Base-by-base conservation (phyloP, 805 yeast genomes). In the Brettanomyces naardenensis region DNA sequence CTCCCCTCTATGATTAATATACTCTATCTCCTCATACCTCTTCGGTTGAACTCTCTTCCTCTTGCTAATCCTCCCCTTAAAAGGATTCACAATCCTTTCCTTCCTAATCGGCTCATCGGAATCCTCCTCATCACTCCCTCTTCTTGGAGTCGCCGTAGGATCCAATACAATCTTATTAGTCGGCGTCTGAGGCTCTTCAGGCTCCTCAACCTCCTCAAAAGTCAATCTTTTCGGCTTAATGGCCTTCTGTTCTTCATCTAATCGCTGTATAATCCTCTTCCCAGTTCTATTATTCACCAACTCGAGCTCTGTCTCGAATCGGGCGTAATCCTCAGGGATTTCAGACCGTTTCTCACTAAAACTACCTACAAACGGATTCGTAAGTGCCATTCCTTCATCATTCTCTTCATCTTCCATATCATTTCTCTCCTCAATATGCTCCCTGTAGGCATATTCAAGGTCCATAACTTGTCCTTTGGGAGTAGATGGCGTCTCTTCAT, bases 231-330 rank as follows among this genome's bases (percentile, higher is more conserved):
- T 65, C 0, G 75, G 75, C 46, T 61, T 63, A 29, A 66, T 53
- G 5, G 48, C 48, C 32, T 53, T 48, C 33, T 66, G 64, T 7
- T 42, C 44, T 13, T 54, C 55, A 18, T 59, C 52, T 28, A 68
- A 44, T 23, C 49, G 46, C 33, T 52, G 48, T 7, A 55, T 48
- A 5, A 55, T 48, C 20, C 55, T 56, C 39, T 66, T 56, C 3
- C 73, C 74, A 0, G 71, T 67, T 36, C 60, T 61, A 40, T 58
- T 62, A 48, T 68, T 61, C 23, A 67, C 45, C 41, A 60, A 49
- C 43, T 69, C 73, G 36, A 64, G 52, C 34, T 63, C 65, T 13
- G 61, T 53, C 17, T 59, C 61, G 41, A 58, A 65, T 29, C 54
- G 41, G 6, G 51, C 42, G 18, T 38, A 35, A 9, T 36, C 39